Evolutionary conservation across 2,329 filamentous ascomycete species (phyloP).

Genomic region (Chrysoporthe puriensis): DNA sequence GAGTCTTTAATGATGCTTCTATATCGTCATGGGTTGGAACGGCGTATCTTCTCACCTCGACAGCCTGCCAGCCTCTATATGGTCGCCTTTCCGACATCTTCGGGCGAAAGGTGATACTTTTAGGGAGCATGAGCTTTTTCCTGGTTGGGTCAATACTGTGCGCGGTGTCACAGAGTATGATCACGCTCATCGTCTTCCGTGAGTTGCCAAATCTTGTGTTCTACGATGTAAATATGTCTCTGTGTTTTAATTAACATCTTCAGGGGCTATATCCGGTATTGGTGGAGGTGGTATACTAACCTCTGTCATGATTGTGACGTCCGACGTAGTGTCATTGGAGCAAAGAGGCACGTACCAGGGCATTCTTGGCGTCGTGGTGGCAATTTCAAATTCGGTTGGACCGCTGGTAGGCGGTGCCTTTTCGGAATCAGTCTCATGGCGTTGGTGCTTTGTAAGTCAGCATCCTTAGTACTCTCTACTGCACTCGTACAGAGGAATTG

Average conservation of each 20-base stretch:
- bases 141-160: constrained; percentile 28
- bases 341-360: constrained; percentile 29
- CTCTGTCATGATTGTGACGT: constrained; percentile 22
- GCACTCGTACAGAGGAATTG: background rate
- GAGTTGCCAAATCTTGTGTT: background rate
- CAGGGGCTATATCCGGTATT: constrained; percentile 26
- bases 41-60: constrained; percentile 56
- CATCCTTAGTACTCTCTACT: background rate
- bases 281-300: constrained; percentile 30
- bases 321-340: constrained; percentile 29
- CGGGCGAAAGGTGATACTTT: constrained; percentile 47
- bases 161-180: constrained; percentile 26
- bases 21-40: constrained; percentile 54
- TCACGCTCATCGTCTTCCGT: constrained; percentile 29
- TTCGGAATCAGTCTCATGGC: constrained; percentile 22
- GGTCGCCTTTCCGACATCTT: constrained; percentile 64
- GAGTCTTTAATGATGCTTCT: constrained; percentile 16
- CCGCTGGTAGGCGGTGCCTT: constrained; percentile 25
- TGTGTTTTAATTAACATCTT: background rate
- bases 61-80: constrained; percentile 66
- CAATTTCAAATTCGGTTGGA: constrained; percentile 23
- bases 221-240: background rate
- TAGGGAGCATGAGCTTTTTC: constrained; percentile 25
- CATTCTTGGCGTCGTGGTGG: constrained; percentile 28
- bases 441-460: constrained; percentile 24